Evolutionary conservation across 192 early-diverging fungal genomes (phyloP), one percentile per base, ranked within the genome.

Genomic region (Helicostylum pulchrum): DNA sequence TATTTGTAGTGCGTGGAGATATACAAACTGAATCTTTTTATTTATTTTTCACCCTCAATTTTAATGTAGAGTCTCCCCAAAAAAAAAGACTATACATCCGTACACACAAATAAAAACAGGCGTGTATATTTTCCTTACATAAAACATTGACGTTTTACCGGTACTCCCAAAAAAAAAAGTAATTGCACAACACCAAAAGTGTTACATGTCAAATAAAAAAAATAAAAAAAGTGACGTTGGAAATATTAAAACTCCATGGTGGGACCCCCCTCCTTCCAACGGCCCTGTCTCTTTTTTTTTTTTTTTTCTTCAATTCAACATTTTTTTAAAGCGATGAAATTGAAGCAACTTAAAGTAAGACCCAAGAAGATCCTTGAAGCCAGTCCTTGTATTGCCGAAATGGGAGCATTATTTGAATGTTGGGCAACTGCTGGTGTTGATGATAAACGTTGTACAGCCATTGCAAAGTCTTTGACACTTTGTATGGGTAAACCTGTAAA

Each of bases 351-450:
- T 32, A 80, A 81, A 70, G 78, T 83, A 52, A 74, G 78, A 57
- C 81, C 83, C 60, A 76, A 77, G 64, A 85, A 83, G 73, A 62
- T 81, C 39, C 44, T 78, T 32, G 68, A 83, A 69, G 68, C 78
- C 39, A 79, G 79, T 63, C 77, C 78, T 26, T 85, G 83, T 52
- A 74, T 79, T 44, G 78, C 62, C 17, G 83, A 85, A 77, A 79
- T 83, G 75, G 81, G 81, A 43, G 75, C 81, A 36, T 69, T 85
- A 66, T 75, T 85, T 70, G 80, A 83, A 66, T 85, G 83, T 67
- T 85, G 83, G 83, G 74, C 83, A 31, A 74, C 73, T 53, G 68
- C 75, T 2, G 74, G 73, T 57, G 75, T 81, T 2, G 83, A 85
- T 63, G 78, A 79, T 58, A 77, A 82, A 26, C 76, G 72, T 46